phyloP scores from a whole-genome alignment of 805 yeast genomes.

The Wickerhamomyces bisporus region DNA sequence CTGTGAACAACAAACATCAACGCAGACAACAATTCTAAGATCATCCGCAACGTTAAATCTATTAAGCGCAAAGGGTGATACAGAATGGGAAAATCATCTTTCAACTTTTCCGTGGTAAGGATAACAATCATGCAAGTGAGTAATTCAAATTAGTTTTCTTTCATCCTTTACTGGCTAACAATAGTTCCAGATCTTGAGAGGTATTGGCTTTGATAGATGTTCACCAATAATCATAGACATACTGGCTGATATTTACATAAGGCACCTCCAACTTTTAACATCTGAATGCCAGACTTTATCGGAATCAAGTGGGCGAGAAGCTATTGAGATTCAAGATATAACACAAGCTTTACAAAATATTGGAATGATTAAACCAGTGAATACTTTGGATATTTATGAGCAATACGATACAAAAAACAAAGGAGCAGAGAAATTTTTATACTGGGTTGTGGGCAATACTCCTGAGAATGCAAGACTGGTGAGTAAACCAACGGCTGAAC shows the following conservation, averaged over 20 bases:
- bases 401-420: conserved; percentile 36
- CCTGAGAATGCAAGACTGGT: conserved; percentile 38
- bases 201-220: conserved; percentile 81
- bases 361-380: conserved; percentile 57
- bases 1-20: too few relatives aligned
- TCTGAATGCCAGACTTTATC: conserved; percentile 47
- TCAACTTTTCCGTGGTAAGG: conserved; percentile 42
- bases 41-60: too few relatives aligned
- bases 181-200: conserved; percentile 50
- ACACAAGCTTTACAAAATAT: conserved; percentile 62
- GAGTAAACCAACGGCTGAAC: conserved; percentile 28
- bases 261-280: conserved; percentile 53
- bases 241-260: conserved; percentile 69
- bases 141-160: not conserved
- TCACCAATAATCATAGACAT: conserved; percentile 66
- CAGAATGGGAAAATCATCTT: conserved; percentile 30
- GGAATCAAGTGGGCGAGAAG: conserved; percentile 39
- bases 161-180: not conserved
- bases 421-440: conserved; percentile 47
- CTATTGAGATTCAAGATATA: conserved; percentile 58
- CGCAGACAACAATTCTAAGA: too few relatives aligned
- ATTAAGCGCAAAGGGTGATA: too few relatives aligned
- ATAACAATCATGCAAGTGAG: conserved; percentile 45
- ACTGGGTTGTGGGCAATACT: conserved; percentile 49
- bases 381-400: conserved; percentile 49